phyloP scores from a whole-genome alignment of 108 stramenopile species.

The Pseudonitzschia multistriata region DNA sequence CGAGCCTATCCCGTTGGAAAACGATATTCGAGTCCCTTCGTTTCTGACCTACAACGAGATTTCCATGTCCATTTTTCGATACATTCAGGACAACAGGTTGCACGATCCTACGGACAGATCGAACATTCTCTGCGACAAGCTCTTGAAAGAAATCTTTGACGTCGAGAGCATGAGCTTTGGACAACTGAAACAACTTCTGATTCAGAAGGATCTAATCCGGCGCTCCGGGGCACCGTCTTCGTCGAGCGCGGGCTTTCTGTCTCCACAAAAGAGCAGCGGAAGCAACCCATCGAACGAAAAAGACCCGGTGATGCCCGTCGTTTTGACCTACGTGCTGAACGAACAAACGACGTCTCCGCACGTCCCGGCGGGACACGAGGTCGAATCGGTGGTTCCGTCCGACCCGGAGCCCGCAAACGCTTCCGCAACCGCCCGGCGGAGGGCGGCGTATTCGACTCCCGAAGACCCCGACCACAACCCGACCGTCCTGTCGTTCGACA shows the following conservation, averaged over 20 bases:
- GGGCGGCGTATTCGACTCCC: constrained; percentile 1
- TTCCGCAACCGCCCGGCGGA: constrained; percentile 2
- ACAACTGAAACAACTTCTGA: constrained; percentile 45
- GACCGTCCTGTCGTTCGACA: constrained; percentile 65
- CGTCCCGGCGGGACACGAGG: constrained; percentile 21
- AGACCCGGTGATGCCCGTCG: constrained; percentile 17
- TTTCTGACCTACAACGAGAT: constrained; percentile 74
- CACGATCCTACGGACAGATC: constrained; percentile 57
- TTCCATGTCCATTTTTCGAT: constrained; percentile 52
- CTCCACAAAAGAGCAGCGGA: constrained; percentile 27
- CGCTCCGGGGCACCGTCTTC: constrained; percentile 25
- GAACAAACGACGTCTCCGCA: constrained; percentile 61
- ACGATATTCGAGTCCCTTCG: constrained; percentile 60
- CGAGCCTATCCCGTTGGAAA: constrained; percentile 39
- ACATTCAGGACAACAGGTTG: constrained; percentile 59
- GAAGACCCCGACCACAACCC: constrained; percentile 29
- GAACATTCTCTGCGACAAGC: constrained; percentile 60
- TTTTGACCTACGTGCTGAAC: constrained; percentile 73
- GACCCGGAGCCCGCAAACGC: constrained; percentile 13
- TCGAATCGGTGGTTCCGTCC: constrained; percentile 19
- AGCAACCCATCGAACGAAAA: constrained; percentile 53
- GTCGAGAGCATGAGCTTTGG: constrained; percentile 69
- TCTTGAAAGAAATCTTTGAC: constrained; percentile 55
- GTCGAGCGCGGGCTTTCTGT: neutral
- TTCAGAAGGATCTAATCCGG: constrained; percentile 48